Evolutionary conservation across 1,284 basidiomycete genomes (phyloP).

Genomic region (Mycosarcoma mackinlayi): DNA sequence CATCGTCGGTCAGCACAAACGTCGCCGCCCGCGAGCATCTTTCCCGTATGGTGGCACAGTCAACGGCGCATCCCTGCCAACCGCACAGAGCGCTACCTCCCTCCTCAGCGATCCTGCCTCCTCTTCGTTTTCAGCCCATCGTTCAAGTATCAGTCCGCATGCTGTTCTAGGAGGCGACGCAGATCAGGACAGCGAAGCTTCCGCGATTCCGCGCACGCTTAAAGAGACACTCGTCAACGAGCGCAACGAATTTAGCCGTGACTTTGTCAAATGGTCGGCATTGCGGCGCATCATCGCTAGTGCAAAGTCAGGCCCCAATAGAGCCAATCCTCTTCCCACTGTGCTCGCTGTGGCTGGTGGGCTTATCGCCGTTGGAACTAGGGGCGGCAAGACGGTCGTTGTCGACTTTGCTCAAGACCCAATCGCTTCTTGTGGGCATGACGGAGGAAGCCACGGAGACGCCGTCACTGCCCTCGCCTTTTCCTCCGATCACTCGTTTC

Average conservation of each 20-base stretch:
- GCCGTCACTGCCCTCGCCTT: slow-evolving; percentile 89
- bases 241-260: slow-evolving; percentile 70
- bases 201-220: slow-evolving; percentile 5
- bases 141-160: not conserved
- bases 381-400: slow-evolving; percentile 80
- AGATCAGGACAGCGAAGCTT: not conserved
- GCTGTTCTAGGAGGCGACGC: slow-evolving; percentile 12
- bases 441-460: slow-evolving; percentile 66
- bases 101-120: slow-evolving; percentile 32
- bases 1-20: slow-evolving; percentile 12
- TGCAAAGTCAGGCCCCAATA: slow-evolving; percentile 73
- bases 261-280: slow-evolving; percentile 83
- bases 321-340: slow-evolving; percentile 76
- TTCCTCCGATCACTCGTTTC: slow-evolving; percentile 91
- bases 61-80: slow-evolving; percentile 16
- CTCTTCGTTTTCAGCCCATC: slow-evolving; percentile 14
- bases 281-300: slow-evolving; percentile 75
- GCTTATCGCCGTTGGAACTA: slow-evolving; percentile 88
- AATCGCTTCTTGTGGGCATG: slow-evolving; percentile 47
- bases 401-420: slow-evolving; percentile 85
- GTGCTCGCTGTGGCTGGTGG: slow-evolving; percentile 83
- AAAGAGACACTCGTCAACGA: slow-evolving; percentile 42
- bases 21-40: slow-evolving; percentile 27
- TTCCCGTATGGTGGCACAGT: slow-evolving; percentile 35
- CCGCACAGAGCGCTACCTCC: slow-evolving; percentile 25